Evolutionary conservation across 2,329 filamentous ascomycete species (phyloP).

Genomic region (Fusarium oligoseptatum): DNA sequence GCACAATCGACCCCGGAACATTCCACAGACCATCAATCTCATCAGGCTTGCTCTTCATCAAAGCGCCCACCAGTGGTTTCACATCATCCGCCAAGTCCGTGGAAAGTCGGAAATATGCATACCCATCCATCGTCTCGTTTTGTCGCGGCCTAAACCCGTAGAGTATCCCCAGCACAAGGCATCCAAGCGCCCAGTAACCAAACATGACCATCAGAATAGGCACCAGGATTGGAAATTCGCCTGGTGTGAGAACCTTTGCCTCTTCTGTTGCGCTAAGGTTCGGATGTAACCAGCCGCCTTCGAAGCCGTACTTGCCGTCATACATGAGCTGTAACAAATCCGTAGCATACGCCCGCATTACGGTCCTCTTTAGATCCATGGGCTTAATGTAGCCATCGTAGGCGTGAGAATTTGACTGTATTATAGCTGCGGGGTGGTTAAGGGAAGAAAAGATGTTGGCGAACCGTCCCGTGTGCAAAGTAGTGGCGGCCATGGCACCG

Average conservation of each 20-base stretch:
- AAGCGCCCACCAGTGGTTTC: not conserved
- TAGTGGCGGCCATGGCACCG: not conserved
- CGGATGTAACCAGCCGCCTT: not conserved
- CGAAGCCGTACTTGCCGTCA: not conserved
- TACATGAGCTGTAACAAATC: not conserved
- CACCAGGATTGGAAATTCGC: not conserved
- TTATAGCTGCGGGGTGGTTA: not conserved
- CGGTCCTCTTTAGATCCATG: not conserved
- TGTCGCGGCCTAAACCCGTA: not conserved
- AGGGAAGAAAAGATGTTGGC: not conserved
- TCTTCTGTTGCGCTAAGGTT: not conserved
- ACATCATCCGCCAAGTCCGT: not conserved
- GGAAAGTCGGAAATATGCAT: not conserved
- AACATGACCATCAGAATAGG: not conserved
- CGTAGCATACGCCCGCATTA: not conserved
- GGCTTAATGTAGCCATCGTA: not conserved
- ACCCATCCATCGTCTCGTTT: not conserved
- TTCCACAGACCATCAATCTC: not conserved
- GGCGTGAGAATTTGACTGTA: not conserved
- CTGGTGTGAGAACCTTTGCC: not conserved
- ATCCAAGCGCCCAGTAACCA: not conserved
- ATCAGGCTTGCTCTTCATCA: slow-evolving; percentile 2
- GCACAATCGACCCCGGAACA: not conserved
- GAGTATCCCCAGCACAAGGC: not conserved
- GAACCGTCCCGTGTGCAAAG: not conserved